These are phyloP conservation scores for Mycosarcoma mackinlayi DNA, from an alignment of 1,284 basidiomycete species.

Conservation along the genomic window DNA sequence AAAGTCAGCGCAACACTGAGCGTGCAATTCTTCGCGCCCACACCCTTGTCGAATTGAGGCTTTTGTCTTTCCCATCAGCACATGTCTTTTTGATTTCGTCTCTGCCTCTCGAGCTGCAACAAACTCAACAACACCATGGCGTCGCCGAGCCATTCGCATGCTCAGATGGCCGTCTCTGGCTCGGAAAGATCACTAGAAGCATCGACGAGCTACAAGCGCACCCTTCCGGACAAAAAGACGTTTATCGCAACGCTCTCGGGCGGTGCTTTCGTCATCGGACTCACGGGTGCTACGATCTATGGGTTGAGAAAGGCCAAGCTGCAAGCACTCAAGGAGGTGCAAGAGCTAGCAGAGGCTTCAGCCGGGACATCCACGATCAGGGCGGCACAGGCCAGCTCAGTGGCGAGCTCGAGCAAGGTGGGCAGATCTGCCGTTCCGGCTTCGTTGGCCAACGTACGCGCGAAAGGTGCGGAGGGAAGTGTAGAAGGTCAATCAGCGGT, in stretches of 20 bases:
- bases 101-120: not conserved
- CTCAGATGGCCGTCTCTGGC: not conserved
- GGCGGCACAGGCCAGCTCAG: not conserved
- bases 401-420: not conserved
- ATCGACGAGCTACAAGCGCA: conserved; percentile 29
- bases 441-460: too few relatives aligned
- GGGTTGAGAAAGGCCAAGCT: conserved; percentile 33
- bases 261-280: conserved; percentile 40
- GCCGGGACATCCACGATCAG: not conserved
- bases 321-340: conserved; percentile 43
- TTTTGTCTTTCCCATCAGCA: not conserved
- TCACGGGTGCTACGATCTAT: conserved; percentile 46
- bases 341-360: conserved; percentile 28
- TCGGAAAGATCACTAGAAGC: conserved; percentile 8
- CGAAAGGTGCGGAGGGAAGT: too few relatives aligned
- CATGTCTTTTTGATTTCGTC: too few relatives aligned
- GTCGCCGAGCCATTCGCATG: not conserved
- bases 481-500: not conserved
- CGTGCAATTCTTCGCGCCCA: too few relatives aligned
- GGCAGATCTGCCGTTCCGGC: not conserved
- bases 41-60: not conserved
- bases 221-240: conserved; percentile 46
- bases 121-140: conserved; percentile 12
- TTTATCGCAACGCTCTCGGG: conserved; percentile 49
- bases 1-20: conserved; percentile 1